Base-by-base conservation (phyloP, 768 basidiomycete genomes). In the Pleurotus salmoneostramineus region DNA sequence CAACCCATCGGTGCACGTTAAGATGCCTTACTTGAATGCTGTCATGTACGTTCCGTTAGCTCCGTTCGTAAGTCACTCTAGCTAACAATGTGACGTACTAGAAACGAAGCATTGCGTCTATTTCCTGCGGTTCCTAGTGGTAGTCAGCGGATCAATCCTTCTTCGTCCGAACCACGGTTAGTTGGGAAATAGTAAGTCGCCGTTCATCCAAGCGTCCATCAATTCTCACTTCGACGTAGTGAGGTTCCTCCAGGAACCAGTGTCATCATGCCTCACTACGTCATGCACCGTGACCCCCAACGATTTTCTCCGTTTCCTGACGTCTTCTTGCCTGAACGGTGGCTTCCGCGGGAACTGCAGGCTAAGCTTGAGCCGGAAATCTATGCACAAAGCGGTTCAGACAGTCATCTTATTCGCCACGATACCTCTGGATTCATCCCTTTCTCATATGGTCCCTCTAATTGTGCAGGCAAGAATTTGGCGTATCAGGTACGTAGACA, bases 51-150 rank as follows among this genome's bases (percentile, higher is more conserved):
- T 58, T 45, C 32, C 48, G 37, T n/a, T 40, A 2, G n/a, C 37
- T 40, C n/a, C 10, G 37, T 21, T 15, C 12, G 42, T 14, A 10
- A 35, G 45, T n/a, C 5, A 31, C 37, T 27, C 21, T 27, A 27
- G 3, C 21, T 36, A 5, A 40, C n/a, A 10, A n/a, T 27, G n/a
- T n/a, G 44, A 51, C 21, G 14, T 47, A 31, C 47, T 27, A 81
- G 80, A 60, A 79, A 82, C 45, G 80, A 82, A 65, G 66, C 73
- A 5, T 62, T 82, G 56, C 74, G 79, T 15, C 71, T 82, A 48
- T 70, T 73, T 6, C 79, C 81, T 34, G 71, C 78, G 0, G 66
- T 77, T 5, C 68, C 90, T 5, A 46, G 33, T 34, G 78, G 79
- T 73, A 49, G 48, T 49, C 48, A 49, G 15, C 48, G 48, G 8